Percentiles rank a stretch among this genome's conserved stretches.
These are phyloP conservation scores for Ophiocordyceps australis DNA, from an alignment of 2,329 filamentous ascomycete genomes.

Conservation along the genomic window DNA sequence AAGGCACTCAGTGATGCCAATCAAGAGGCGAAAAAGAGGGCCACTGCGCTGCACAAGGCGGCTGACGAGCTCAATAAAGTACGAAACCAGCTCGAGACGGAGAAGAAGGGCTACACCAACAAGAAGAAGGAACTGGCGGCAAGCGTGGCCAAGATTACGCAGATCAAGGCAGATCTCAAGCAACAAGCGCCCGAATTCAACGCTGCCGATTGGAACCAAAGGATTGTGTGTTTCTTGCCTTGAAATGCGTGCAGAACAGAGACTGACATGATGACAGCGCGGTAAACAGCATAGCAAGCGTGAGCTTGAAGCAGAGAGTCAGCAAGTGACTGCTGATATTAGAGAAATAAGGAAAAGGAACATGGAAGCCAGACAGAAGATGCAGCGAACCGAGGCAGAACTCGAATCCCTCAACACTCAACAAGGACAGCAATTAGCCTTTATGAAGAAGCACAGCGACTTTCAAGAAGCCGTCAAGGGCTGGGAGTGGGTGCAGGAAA, in stretches of 20 bases:
- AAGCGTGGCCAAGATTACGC: constrained; percentile 38
- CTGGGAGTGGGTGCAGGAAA: constrained; percentile 67
- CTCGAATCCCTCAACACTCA: constrained; percentile 50
- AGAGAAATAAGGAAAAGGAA: constrained; percentile 22
- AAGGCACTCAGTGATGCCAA: constrained; percentile 35
- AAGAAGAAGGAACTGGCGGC: constrained; percentile 32
- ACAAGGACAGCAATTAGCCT: constrained; percentile 52
- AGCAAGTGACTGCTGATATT: constrained; percentile 18
- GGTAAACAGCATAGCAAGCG: constrained; percentile 38
- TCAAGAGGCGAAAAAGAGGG: constrained; percentile 23
- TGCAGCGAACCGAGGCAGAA: constrained; percentile 22
- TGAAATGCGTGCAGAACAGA: neutral
- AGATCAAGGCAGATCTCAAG: constrained; percentile 43
- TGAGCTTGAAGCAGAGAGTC: constrained; percentile 26
- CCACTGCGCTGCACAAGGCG: constrained; percentile 15
- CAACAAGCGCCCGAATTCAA: constrained; percentile 51
- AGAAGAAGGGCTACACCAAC: constrained; percentile 26
- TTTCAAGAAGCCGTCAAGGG: constrained; percentile 49
- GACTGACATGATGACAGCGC: constrained; percentile 24
- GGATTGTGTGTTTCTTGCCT: constrained; percentile 36
- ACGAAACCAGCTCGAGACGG: constrained; percentile 25
- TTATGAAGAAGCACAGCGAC: constrained; percentile 38
- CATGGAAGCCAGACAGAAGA: constrained; percentile 17
- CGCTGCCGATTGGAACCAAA: constrained; percentile 49
- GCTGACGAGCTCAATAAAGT: constrained; percentile 23